Evolutionary conservation across 306 rosid species (phyloP).

Genomic region (Cucurbita pepo): DNA sequence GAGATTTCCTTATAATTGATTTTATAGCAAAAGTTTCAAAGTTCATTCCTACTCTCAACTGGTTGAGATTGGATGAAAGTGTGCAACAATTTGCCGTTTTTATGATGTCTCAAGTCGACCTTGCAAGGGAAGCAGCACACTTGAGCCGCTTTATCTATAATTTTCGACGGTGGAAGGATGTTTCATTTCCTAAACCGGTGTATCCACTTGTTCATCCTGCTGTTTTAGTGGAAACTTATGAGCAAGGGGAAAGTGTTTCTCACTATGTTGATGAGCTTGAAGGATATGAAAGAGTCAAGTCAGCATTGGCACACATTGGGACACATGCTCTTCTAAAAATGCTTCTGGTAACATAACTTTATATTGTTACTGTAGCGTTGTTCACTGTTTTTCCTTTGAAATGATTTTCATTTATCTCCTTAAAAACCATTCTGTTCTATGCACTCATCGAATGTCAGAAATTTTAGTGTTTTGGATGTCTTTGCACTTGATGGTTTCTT

Average conservation of each 20-base stretch:
- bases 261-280: constrained; percentile 69
- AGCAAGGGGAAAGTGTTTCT: constrained; percentile 82
- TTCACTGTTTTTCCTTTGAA: background rate
- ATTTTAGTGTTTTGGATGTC: background rate
- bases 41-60: constrained; percentile 65
- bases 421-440: background rate
- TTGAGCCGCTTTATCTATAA: constrained; percentile 89
- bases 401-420: background rate
- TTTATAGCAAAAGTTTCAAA: constrained; percentile 55
- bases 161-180: constrained; percentile 84
- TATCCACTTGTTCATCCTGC: constrained; percentile 98
- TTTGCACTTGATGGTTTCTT: background rate
- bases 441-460: background rate
- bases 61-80: constrained; percentile 98
- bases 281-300: constrained; percentile 68
- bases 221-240: constrained; percentile 94
- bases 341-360: constrained; percentile 64
- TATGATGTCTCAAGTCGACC: constrained; percentile 99
- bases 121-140: constrained; percentile 98
- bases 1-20: constrained; percentile 83
- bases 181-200: constrained; percentile 94
- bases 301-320: constrained; percentile 93
- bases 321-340: constrained; percentile 95
- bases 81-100: constrained; percentile 98
- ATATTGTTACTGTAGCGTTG: background rate